Percentiles rank a stretch among this genome's conserved stretches.
phyloP scores from a whole-genome alignment of 768 basidiomycete species.

The Cyclocybe aegerita region DNA sequence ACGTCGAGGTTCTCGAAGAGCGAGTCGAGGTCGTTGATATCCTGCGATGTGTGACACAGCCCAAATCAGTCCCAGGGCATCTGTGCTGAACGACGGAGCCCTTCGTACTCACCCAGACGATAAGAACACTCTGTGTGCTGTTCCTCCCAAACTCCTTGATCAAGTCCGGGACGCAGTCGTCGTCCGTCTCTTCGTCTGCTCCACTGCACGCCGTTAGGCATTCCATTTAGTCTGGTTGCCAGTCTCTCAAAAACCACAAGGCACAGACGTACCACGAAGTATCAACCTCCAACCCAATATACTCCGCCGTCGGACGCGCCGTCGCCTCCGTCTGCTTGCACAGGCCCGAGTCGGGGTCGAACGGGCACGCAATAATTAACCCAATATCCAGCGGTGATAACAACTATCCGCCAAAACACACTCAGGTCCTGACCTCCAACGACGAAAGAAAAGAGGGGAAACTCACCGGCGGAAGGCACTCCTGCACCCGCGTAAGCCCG shows the following conservation, averaged over 20 bases:
- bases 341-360: conserved; percentile 19
- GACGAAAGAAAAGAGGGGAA: neutral
- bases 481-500: conserved; percentile 1
- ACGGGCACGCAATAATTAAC: conserved; percentile 19
- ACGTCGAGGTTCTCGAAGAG: conserved; percentile 21
- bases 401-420: conserved; percentile 3
- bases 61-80: too few species aligned
- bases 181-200: conserved; percentile 19
- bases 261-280: conserved; percentile 18
- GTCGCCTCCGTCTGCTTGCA: conserved; percentile 21
- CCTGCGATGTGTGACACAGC: conserved; percentile 20
- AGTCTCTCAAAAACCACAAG: neutral
- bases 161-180: conserved; percentile 22
- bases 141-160: conserved; percentile 18
- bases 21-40: conserved; percentile 15
- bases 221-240: neutral
- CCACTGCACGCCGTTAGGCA: conserved; percentile 14
- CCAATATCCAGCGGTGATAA: conserved; percentile 18
- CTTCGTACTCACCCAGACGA: conserved; percentile 22
- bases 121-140: conserved; percentile 21
- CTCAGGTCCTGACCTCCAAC: neutral
- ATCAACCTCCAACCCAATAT: conserved; percentile 18
- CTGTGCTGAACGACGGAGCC: too few species aligned
- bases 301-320: conserved; percentile 16
- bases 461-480: conserved; percentile 2